These are phyloP conservation scores for Globisporangium parvum DNA, from an alignment of 352 stramenopile species.

Conservation along the genomic window DNA sequence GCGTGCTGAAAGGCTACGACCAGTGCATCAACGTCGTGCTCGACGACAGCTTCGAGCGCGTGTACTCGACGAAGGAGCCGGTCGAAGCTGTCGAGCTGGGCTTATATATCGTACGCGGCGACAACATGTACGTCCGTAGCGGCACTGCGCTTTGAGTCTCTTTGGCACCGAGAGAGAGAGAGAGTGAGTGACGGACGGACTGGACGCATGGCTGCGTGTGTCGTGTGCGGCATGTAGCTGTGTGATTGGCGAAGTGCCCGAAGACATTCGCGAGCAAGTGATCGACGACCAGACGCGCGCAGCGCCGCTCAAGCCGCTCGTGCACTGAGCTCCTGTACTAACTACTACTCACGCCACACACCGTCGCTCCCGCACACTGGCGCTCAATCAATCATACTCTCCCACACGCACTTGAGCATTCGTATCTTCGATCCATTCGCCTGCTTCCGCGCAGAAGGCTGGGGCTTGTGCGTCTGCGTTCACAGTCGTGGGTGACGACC, in stretches of 20 bases:
- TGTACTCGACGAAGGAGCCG: constrained; percentile 87
- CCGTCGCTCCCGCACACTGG: no score
- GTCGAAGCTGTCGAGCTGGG: constrained; percentile 89
- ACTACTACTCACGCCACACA: no score
- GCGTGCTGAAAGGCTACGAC: constrained; percentile 89
- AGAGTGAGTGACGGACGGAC: background rate
- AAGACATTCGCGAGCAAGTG: constrained; percentile 85
- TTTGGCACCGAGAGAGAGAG: background rate
- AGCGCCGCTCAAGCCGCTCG: constrained; percentile 86
- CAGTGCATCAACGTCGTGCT: constrained; percentile 92
- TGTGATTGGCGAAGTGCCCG: constrained; percentile 81
- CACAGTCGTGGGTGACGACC: no score
- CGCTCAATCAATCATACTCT: no score
- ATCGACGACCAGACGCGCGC: constrained; percentile 86
- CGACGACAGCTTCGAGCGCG: constrained; percentile 91
- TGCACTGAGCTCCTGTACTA: constrained; percentile 63
- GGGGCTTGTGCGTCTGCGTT: no score
- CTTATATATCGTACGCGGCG: constrained; percentile 91
- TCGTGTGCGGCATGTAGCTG: constrained; percentile 44
- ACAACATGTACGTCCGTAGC: constrained; percentile 85
- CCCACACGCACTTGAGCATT: no score
- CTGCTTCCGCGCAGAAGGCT: no score
- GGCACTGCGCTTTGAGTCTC: background rate
- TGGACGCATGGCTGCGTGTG: constrained; percentile 1
- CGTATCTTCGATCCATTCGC: no score